Conservation (phyloP, 495 filamentous ascomycete genomes). For the Geopyxis carbonaria region DNA sequence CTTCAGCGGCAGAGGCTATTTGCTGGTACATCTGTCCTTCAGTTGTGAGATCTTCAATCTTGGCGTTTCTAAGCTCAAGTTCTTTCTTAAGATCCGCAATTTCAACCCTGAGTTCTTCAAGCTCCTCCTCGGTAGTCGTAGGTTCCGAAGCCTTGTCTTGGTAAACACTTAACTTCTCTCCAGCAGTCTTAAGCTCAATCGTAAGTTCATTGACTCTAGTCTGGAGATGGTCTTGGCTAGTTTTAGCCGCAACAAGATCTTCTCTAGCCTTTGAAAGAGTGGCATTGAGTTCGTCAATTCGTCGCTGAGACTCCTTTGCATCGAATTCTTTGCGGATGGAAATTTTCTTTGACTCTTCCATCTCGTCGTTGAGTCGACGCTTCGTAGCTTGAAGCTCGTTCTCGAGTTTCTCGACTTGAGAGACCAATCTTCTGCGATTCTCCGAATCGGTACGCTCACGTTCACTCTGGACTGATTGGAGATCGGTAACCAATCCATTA, state of each 20-base stretch:
- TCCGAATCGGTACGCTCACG: slow-evolving; percentile 75
- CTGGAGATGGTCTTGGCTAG: slow-evolving; percentile 72
- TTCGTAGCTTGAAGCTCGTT: slow-evolving; percentile 60
- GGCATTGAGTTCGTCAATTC: slow-evolving; percentile 75
- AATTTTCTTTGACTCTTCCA: slow-evolving; percentile 64
- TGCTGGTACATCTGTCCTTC: slow-evolving; percentile 74
- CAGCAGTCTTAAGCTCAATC: slow-evolving; percentile 69
- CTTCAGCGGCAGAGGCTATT: slow-evolving; percentile 79
- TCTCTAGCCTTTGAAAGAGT: slow-evolving; percentile 62
- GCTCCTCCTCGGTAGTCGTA: slow-evolving; percentile 27
- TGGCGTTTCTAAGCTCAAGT: slow-evolving; percentile 53
- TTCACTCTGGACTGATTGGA: slow-evolving; percentile 78
- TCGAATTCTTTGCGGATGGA: slow-evolving; percentile 75
- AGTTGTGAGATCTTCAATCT: slow-evolving; percentile 60
- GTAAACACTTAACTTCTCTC: slow-evolving; percentile 65
- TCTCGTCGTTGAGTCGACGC: slow-evolving; percentile 64
- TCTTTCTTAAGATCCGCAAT: slow-evolving; percentile 68
- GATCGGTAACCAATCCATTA: slow-evolving; percentile 56
- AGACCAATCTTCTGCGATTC: slow-evolving; percentile 56
- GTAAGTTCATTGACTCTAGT: slow-evolving; percentile 71
- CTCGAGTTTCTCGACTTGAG: slow-evolving; percentile 58
- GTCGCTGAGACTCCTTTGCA: slow-evolving; percentile 62
- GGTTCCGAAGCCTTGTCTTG: slow-evolving; percentile 46
- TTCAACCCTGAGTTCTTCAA: slow-evolving; percentile 70
- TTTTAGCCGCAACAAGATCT: slow-evolving; percentile 66